Conservation (phyloP, 352 stramenopile species). For the Globisporangium viniferum region DNA sequence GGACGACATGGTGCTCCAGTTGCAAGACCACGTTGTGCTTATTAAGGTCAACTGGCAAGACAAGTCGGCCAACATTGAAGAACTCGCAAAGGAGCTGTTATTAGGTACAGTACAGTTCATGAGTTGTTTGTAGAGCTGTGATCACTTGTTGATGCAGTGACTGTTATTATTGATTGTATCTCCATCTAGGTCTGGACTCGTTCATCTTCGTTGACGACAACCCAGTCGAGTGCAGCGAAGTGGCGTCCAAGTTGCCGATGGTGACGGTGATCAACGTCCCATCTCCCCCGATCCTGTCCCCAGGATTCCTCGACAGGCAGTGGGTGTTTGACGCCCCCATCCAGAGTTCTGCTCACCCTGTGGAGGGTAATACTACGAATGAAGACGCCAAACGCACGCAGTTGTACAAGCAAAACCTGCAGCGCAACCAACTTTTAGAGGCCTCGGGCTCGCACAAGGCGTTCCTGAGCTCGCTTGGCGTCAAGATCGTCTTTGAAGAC, state of each 20-base stretch:
- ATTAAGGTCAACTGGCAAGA: constrained; percentile 53
- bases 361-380: background rate
- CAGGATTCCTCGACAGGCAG: constrained; percentile 35
- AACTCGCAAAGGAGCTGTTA: constrained; percentile 48
- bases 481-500: constrained; percentile 66
- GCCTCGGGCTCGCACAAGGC: constrained; percentile 36
- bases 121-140: too few relatives aligned
- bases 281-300: constrained; percentile 20
- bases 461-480: constrained; percentile 64
- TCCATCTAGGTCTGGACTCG: constrained; percentile 36
- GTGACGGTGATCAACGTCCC: constrained; percentile 51
- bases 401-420: constrained; percentile 56
- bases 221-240: constrained; percentile 63
- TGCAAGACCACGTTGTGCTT: constrained; percentile 48
- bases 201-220: constrained; percentile 80
- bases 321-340: constrained; percentile 51
- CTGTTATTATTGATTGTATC: too few relatives aligned
- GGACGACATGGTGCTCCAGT: constrained; percentile 44
- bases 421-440: constrained; percentile 33
- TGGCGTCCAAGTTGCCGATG: constrained; percentile 37
- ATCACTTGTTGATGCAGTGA: too few relatives aligned
- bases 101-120: constrained; percentile 15
- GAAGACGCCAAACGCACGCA: constrained; percentile 53
- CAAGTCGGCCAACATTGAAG: constrained; percentile 61
- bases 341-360: background rate